phyloP scores from a whole-genome alignment of 2,329 filamentous ascomycete genomes.

The Biscogniauxia mediterranea region DNA sequence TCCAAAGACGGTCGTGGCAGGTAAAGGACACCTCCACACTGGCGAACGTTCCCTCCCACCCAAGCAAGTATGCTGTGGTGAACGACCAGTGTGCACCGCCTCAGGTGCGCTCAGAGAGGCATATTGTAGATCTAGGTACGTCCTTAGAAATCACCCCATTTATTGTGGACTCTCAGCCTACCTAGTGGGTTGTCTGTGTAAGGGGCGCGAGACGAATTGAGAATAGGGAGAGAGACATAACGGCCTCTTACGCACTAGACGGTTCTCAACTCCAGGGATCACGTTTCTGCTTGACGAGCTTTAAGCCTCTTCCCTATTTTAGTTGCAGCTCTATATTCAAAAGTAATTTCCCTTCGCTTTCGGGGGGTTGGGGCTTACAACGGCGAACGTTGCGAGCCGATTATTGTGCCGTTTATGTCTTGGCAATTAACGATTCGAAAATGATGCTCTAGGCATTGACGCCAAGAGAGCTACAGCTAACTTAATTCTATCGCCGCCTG shows the following conservation, averaged over 20 bases:
- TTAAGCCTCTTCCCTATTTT: neutral
- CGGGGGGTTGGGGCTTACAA: neutral
- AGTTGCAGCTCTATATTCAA: neutral
- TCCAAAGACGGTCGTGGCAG: neutral
- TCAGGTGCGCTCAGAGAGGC: constrained; percentile 4
- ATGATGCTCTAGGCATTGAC: neutral
- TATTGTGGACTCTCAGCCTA: constrained; percentile 16
- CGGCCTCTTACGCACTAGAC: neutral
- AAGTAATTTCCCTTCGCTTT: neutral
- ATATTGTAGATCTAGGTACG: constrained; percentile 4
- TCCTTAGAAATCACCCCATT: constrained; percentile 22
- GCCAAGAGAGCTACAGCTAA: neutral
- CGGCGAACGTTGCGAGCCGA: neutral
- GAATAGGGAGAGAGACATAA: neutral
- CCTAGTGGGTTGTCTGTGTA: neutral
- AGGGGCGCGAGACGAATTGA: neutral
- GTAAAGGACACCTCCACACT: neutral
- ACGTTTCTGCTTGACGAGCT: neutral
- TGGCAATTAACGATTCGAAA: neutral
- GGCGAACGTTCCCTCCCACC: neutral
- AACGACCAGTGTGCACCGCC: neutral
- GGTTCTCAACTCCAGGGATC: neutral
- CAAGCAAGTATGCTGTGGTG: neutral
- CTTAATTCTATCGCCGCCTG: neutral
- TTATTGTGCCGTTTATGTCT: neutral